Conservation (phyloP, 2,329 filamentous ascomycete genomes). For the Plectosphaerella plurivora region DNA sequence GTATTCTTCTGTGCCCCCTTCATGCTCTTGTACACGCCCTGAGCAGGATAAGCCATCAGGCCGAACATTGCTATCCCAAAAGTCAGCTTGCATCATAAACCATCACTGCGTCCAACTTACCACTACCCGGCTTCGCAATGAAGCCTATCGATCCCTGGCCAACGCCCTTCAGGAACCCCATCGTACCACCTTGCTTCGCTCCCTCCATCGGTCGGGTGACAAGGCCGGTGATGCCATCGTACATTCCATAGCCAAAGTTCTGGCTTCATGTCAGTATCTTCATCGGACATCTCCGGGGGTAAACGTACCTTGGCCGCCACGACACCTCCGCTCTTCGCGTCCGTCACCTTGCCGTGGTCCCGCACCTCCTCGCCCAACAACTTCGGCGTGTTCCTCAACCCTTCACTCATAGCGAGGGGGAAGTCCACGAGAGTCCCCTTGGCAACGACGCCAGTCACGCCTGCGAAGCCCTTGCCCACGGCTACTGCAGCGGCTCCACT, state of each 20-base stretch:
- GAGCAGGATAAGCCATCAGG: slow-evolving; percentile 23
- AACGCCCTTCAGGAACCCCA: slow-evolving; percentile 25
- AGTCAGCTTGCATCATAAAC: background rate
- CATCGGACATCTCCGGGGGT: background rate
- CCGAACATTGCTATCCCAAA: slow-evolving; percentile 15
- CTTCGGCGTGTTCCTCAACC: slow-evolving; percentile 24
- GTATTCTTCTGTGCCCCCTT: slow-evolving; percentile 8
- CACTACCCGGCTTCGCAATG: slow-evolving; percentile 16
- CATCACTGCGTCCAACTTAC: slow-evolving; percentile 11
- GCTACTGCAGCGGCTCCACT: slow-evolving; percentile 6
- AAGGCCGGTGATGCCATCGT: slow-evolving; percentile 23
- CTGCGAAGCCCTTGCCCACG: slow-evolving; percentile 14
- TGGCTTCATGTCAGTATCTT: background rate
- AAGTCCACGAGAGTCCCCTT: slow-evolving; percentile 29
- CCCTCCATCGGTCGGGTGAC: slow-evolving; percentile 23
- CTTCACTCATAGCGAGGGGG: slow-evolving; percentile 28
- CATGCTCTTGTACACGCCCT: slow-evolving; percentile 26
- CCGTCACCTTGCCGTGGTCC: slow-evolving; percentile 23
- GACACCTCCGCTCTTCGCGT: slow-evolving; percentile 24
- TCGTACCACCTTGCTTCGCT: slow-evolving; percentile 21
- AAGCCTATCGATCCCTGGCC: slow-evolving; percentile 24
- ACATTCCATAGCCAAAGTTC: slow-evolving; percentile 19
- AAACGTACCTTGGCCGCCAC: slow-evolving; percentile 21
- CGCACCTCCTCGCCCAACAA: slow-evolving; percentile 29
- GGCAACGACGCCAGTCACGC: slow-evolving; percentile 17